Base-by-base conservation (phyloP, 225 moss, liverwort and hornwort species). In the Polytrichum commune region DNA sequence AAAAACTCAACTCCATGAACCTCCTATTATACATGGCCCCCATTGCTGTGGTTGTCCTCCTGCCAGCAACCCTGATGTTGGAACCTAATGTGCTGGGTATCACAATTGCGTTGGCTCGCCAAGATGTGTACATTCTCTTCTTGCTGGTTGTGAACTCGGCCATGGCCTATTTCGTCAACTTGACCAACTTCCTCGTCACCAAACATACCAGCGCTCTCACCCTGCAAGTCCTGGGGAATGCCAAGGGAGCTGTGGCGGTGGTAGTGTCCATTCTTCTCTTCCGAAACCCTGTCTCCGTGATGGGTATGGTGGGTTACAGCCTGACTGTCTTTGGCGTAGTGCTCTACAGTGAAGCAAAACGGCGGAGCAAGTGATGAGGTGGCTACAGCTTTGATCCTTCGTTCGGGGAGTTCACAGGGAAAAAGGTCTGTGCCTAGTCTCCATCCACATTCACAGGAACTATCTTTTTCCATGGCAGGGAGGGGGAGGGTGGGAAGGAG, bases 1-100 rank as follows among this genome's bases (percentile, higher is more conserved):
- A 97, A 83, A 97, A 97, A 84, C 82, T 97, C n/a, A 94, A 97
- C 84, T 97, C 97, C 18, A 97, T 97, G 97, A 97, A 97, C 73
- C 88, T 97, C 26, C 86, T 97, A 1, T 76, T 97, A 54, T 97
- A 97, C 67, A 97, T 97, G 97, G 97, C 97, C 19, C 97, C 97
- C 63, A 90, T 97, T 76, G 97, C 97, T 6, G 97, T 97, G 7
- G 85, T 97, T 16, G 88, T 97, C 7, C 72, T 97, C 28, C 77
- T 92, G 78, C 97, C 97, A 46, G 94, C 94, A 27, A 97, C 94
- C 62, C 77, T 97, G 60, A 8, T 73, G 25, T 65, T 97, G 79
- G 97, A 97, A 76, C 94, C 92, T 33, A 94, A 97, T 66, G 94
- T 97, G 62, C 73, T 94, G 18, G 94, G 92, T 33, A 90, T 94